Percentiles rank a stretch among this genome's conserved stretches.
Evolutionary conservation across 2,329 filamentous ascomycete genomes (phyloP).

Genomic region (Ophiostoma ips): DNA sequence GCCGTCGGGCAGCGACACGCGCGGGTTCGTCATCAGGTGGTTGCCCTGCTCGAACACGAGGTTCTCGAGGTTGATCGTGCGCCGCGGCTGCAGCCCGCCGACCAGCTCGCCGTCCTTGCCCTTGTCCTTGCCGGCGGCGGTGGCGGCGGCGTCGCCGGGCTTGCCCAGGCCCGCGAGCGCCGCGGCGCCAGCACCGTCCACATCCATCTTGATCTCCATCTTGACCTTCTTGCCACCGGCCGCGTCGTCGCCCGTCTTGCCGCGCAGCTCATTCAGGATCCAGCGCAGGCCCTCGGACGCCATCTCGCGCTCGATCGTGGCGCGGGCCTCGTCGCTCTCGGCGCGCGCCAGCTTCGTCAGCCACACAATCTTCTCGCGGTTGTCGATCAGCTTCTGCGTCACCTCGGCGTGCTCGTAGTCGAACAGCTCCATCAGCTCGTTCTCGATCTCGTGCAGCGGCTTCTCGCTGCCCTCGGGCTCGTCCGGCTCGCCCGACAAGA

Average conservation of each 20-base stretch:
- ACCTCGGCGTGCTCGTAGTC: slow-evolving; percentile 94
- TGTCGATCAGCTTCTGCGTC: slow-evolving; percentile 79
- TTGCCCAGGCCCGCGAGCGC: slow-evolving; percentile 35
- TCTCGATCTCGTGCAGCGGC: slow-evolving; percentile 83
- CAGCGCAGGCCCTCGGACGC: slow-evolving; percentile 70
- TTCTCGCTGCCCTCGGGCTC: slow-evolving; percentile 65
- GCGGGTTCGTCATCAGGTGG: slow-evolving; percentile 98
- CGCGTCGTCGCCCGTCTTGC: slow-evolving; percentile 34
- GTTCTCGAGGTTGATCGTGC: slow-evolving; percentile 86
- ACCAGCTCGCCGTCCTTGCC: slow-evolving; percentile 50
- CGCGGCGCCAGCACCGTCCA: slow-evolving; percentile 56
- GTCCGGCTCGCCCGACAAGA: slow-evolving; percentile 62
- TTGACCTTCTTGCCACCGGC: slow-evolving; percentile 44
- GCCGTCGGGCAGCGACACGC: slow-evolving; percentile 82
- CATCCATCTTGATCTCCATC: slow-evolving; percentile 90
- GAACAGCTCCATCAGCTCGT: slow-evolving; percentile 95
- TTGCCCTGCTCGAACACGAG: slow-evolving; percentile 96
- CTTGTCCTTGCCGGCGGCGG: too few relatives aligned
- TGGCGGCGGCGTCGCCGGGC: slow-evolving; percentile 17
- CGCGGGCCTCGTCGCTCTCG: slow-evolving; percentile 63
- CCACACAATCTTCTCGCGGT: slow-evolving; percentile 92
- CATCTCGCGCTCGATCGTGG: slow-evolving; percentile 80
- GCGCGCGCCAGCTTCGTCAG: slow-evolving; percentile 75
- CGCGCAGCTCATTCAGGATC: slow-evolving; percentile 78
- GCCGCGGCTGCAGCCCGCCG: slow-evolving; percentile 73